Conservation (phyloP, 805 yeast species). For the Lipomyces starkeyi region DNA sequence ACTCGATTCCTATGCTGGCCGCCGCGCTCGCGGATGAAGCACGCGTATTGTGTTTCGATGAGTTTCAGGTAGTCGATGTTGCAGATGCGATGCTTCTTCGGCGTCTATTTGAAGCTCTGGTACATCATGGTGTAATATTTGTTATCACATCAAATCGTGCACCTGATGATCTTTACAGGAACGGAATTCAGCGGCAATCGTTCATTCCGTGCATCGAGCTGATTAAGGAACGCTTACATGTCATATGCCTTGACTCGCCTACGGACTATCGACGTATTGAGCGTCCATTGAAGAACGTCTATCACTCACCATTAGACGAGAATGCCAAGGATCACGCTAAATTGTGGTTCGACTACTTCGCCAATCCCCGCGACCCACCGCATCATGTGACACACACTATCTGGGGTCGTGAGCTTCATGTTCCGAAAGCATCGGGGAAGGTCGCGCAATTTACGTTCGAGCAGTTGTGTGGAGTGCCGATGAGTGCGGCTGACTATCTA, state of each 20-base stretch:
- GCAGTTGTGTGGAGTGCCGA: constrained; percentile 82
- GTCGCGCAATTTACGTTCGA: constrained; percentile 91
- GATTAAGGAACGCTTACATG: constrained; percentile 73
- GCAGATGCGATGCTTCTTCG: constrained; percentile 98
- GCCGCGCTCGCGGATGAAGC: constrained; percentile 78
- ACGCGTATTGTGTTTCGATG: constrained; percentile 90
- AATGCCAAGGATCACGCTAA: constrained; percentile 67
- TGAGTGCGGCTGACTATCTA: constrained; percentile 94
- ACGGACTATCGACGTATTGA: constrained; percentile 92
- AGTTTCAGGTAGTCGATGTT: constrained; percentile 96
- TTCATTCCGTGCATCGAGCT: constrained; percentile 91
- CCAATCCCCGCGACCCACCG: constrained; percentile 52
- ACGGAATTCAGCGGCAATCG: constrained; percentile 91
- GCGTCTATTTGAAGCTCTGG: constrained; percentile 64
- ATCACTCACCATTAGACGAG: constrained; percentile 69
- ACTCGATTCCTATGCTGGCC: constrained; percentile 83
- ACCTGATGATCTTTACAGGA: constrained; percentile 89
- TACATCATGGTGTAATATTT: constrained; percentile 78
- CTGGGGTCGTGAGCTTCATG: constrained; percentile 85
- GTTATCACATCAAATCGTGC: constrained; percentile 96
- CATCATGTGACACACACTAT: constrained; percentile 54
- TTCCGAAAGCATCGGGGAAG: constrained; percentile 75
- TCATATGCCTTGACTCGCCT: constrained; percentile 83
- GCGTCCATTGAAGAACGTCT: constrained; percentile 79
- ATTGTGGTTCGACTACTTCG: constrained; percentile 80